A percentile compares a stretch with the other conserved stretches of the same genome.
Evolutionary conservation across 2,329 filamentous ascomycete species (phyloP).

Genomic region (Leptodontidium sp.): DNA sequence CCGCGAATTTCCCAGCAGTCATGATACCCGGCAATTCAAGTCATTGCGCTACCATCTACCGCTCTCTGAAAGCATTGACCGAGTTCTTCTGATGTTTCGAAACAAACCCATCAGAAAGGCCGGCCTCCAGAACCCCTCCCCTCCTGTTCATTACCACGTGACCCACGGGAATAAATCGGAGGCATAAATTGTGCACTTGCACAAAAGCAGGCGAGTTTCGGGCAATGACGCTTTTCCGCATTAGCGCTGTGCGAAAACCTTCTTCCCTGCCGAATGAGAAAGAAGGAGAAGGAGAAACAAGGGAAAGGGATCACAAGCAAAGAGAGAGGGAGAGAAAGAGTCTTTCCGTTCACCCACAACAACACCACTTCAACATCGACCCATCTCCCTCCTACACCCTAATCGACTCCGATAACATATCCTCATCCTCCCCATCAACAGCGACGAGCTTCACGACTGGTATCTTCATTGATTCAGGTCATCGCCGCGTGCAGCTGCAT

Average conservation of each 20-base stretch:
- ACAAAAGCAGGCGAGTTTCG: conserved; percentile 3
- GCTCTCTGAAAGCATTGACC: too few species aligned
- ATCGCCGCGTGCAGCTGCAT: conserved; percentile 9
- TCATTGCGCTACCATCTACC: too few species aligned
- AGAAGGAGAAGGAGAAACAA: neutral
- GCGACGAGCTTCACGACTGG: conserved; percentile 24
- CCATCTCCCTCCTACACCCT: conserved; percentile 12
- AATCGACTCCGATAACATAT: conserved; percentile 12
- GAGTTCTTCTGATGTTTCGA: neutral
- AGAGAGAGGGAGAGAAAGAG: neutral
- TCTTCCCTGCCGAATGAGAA: conserved; percentile 7
- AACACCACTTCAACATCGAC: conserved; percentile 10
- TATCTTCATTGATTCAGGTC: conserved; percentile 39
- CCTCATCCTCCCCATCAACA: conserved; percentile 10
- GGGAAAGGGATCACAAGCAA: neutral
- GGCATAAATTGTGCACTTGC: conserved; percentile 13
- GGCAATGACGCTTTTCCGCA: conserved; percentile 17
- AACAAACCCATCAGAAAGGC: neutral
- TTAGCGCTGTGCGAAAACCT: conserved; percentile 6
- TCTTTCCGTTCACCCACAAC: conserved; percentile 13
- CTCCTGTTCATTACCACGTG: neutral
- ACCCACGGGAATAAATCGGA: conserved; percentile 12
- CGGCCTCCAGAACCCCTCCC: neutral
- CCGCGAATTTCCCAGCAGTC: too few species aligned
- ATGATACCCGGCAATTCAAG: too few species aligned